Evolutionary conservation across 352 stramenopile genomes (phyloP).

Genomic region (Phytophthora europaea): DNA sequence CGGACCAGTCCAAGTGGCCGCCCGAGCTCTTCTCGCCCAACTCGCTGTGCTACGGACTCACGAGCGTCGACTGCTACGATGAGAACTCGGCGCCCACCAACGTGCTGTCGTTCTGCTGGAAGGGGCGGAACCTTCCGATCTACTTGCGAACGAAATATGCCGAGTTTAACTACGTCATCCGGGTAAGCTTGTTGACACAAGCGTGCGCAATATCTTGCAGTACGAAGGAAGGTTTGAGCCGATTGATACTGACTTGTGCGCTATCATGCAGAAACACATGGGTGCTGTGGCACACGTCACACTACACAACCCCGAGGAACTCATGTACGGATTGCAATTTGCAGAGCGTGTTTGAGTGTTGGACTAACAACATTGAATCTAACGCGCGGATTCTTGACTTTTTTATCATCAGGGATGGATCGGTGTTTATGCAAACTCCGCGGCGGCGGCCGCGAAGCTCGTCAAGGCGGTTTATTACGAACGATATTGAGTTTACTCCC

Average conservation of each 20-base stretch:
- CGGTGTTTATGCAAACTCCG: slow-evolving; percentile 68
- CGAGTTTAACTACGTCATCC: slow-evolving; percentile 91
- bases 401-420: slow-evolving; percentile 59
- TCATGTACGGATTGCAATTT: slow-evolving; percentile 59
- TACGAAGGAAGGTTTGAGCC: background rate
- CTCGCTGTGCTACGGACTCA: slow-evolving; percentile 85
- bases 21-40: slow-evolving; percentile 82
- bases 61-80: slow-evolving; percentile 75
- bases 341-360: background rate
- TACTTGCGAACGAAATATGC: slow-evolving; percentile 89
- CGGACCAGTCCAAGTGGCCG: slow-evolving; percentile 80
- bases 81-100: slow-evolving; percentile 71
- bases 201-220: background rate
- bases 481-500: slow-evolving; percentile 85
- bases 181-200: slow-evolving; percentile 45
- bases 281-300: slow-evolving; percentile 80
- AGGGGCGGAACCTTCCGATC: slow-evolving; percentile 87
- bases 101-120: slow-evolving; percentile 91
- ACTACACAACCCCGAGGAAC: slow-evolving; percentile 78
- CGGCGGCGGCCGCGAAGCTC: slow-evolving; percentile 70
- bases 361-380: background rate
- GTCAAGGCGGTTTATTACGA: slow-evolving; percentile 79
- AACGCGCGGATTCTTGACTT: background rate
- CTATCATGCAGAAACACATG: slow-evolving; percentile 75
- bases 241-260: slow-evolving; percentile 9